These are phyloP conservation scores for Penicillium sp. DNA, from an alignment of 2,329 filamentous ascomycete species.

Conservation along the genomic window DNA sequence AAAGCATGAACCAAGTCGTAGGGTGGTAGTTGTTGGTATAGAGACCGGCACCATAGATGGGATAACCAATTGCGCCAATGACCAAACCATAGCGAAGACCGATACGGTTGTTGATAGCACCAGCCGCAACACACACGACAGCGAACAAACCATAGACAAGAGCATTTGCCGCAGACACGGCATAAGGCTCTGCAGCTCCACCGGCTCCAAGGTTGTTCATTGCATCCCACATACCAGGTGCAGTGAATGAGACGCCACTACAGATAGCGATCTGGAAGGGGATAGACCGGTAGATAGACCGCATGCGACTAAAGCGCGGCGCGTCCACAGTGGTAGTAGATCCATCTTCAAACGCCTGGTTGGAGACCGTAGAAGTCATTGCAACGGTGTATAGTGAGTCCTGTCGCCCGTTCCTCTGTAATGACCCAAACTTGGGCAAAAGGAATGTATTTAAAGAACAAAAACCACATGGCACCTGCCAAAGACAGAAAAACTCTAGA, in stretches of 20 bases:
- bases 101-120: slow-evolving; percentile 47
- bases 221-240: slow-evolving; percentile 48
- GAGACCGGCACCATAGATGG: slow-evolving; percentile 45
- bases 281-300: slow-evolving; percentile 21
- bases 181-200: slow-evolving; percentile 48
- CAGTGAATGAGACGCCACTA: slow-evolving; percentile 23
- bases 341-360: neutral
- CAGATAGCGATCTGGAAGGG: slow-evolving; percentile 24
- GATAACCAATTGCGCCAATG: slow-evolving; percentile 43
- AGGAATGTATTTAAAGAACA: neutral
- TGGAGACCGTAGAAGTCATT: neutral
- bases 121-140: slow-evolving; percentile 46
- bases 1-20: slow-evolving; percentile 48
- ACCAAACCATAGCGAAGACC: slow-evolving; percentile 43
- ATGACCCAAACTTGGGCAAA: neutral
- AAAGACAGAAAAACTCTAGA: neutral
- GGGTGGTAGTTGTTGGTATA: slow-evolving; percentile 49
- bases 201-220: slow-evolving; percentile 51
- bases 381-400: neutral
- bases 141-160: slow-evolving; percentile 47
- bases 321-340: neutral
- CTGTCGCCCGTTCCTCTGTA: neutral
- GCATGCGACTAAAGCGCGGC: neutral
- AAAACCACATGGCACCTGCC: neutral
- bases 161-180: slow-evolving; percentile 49